Percentiles rank a stretch among this genome's conserved stretches.
These are phyloP conservation scores for Solioccasus polychromus DNA, from an alignment of 768 basidiomycete genomes.

Conservation along the genomic window DNA sequence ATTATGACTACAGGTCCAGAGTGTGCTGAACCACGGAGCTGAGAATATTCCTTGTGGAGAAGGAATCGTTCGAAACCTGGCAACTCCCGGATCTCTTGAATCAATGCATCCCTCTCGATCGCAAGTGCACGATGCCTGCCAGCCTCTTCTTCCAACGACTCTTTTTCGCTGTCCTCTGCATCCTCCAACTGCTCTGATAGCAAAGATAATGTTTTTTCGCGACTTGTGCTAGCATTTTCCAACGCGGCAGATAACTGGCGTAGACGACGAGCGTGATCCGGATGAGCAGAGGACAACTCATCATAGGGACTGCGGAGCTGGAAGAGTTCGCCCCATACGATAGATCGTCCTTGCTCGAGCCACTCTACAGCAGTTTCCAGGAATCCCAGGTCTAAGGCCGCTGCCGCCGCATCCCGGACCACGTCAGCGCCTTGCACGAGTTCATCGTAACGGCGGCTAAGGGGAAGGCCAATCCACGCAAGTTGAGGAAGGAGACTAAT, in stretches of 20 bases:
- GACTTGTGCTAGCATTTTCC: constrained; percentile 1
- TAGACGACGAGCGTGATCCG: no score
- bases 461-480: constrained; percentile 15
- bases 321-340: no score
- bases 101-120: background rate
- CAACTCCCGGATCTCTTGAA: background rate
- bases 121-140: constrained; percentile 5
- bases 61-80: constrained; percentile 8
- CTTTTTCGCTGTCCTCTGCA: background rate
- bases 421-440: constrained; percentile 10
- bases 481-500: no score
- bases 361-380: background rate
- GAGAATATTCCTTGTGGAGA: no score
- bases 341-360: background rate
- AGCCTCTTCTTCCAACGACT: constrained; percentile 1
- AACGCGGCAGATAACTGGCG: no score
- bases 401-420: no score
- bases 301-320: constrained; percentile 10
- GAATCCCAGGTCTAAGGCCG: no score
- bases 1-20: no score
- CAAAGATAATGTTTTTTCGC: background rate
- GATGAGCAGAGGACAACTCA: constrained; percentile 2
- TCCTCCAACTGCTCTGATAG: background rate
- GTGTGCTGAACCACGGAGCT: no score
- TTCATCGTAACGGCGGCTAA: constrained; percentile 14